phyloP scores from a whole-genome alignment of 1,139 yeast species.

The Yamadazyma dushanensis region DNA sequence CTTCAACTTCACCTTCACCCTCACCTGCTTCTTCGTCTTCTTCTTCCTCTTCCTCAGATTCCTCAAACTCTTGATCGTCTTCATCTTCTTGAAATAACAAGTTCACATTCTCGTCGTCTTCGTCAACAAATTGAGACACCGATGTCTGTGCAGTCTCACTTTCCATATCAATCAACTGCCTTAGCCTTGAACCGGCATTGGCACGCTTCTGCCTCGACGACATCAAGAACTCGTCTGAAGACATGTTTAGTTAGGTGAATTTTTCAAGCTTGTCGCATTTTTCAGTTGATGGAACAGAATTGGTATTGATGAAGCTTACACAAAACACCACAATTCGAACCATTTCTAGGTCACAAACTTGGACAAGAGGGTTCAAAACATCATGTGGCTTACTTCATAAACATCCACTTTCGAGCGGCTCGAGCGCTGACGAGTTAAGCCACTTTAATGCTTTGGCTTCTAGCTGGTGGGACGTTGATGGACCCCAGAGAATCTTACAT shows the following conservation, averaged over 20 bases:
- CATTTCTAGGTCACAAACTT: not conserved
- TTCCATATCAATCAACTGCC: constrained; percentile 72
- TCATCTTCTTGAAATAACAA: constrained; percentile 82
- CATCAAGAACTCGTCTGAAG: constrained; percentile 50
- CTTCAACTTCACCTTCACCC: constrained; percentile 23
- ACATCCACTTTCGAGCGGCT: constrained; percentile 26
- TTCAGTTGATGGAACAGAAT: no score
- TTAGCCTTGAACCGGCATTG: constrained; percentile 88
- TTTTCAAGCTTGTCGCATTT: constrained; percentile 1
- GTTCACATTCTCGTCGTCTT: constrained; percentile 73
- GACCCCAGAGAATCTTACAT: constrained; percentile 90
- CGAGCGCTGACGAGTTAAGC: constrained; percentile 53
- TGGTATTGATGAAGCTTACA: not conserved
- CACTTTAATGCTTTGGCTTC: constrained; percentile 87
- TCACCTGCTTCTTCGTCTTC: constrained; percentile 28
- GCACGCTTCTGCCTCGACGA: constrained; percentile 75
- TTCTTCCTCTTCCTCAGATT: constrained; percentile 30
- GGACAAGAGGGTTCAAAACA: constrained; percentile 1
- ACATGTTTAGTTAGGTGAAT: constrained; percentile 15
- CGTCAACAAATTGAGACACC: constrained; percentile 36
- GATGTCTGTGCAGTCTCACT: constrained; percentile 20
- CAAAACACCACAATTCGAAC: not conserved
- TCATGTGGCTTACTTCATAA: not conserved
- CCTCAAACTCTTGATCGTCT: constrained; percentile 80
- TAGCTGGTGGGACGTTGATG: constrained; percentile 95